Conservation (phyloP, 2,329 filamentous ascomycete species). For the Metarhizium guizhouense region DNA sequence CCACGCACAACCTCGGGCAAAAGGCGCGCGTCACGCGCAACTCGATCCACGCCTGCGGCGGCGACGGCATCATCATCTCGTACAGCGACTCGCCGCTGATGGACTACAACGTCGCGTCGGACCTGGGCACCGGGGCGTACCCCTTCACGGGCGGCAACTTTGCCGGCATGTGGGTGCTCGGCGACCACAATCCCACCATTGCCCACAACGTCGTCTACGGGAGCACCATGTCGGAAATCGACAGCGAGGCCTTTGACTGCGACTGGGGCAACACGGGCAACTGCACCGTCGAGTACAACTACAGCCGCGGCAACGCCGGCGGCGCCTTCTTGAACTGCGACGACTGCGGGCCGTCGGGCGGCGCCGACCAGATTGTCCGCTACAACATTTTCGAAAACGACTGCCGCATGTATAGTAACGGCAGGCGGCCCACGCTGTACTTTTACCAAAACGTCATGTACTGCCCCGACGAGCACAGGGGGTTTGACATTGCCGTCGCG, state of each 20-base stretch:
- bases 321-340: slow-evolving; percentile 18
- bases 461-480: slow-evolving; percentile 9
- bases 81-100: slow-evolving; percentile 12
- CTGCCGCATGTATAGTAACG: slow-evolving; percentile 15
- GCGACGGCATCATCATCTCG: slow-evolving; percentile 15
- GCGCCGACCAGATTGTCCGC: slow-evolving; percentile 15
- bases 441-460: slow-evolving; percentile 19
- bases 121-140: slow-evolving; percentile 15
- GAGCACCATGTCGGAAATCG: slow-evolving; percentile 13
- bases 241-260: slow-evolving; percentile 18
- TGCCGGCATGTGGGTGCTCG: slow-evolving; percentile 19
- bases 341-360: slow-evolving; percentile 14
- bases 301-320: slow-evolving; percentile 18
- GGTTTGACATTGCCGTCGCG: slow-evolving; percentile 13
- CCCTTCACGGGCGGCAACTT: slow-evolving; percentile 18
- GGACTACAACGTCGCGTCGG: slow-evolving; percentile 14
- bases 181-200: slow-evolving; percentile 11
- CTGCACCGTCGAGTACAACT: slow-evolving; percentile 18
- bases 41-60: slow-evolving; percentile 13
- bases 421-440: slow-evolving; percentile 10
- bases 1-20: slow-evolving; percentile 10
- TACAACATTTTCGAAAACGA: slow-evolving; percentile 19
- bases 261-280: slow-evolving; percentile 18
- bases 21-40: slow-evolving; percentile 12
- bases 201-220: slow-evolving; percentile 16